Base-by-base conservation (phyloP, 441 rosid species). In the Erodium chrysanthum region DNA sequence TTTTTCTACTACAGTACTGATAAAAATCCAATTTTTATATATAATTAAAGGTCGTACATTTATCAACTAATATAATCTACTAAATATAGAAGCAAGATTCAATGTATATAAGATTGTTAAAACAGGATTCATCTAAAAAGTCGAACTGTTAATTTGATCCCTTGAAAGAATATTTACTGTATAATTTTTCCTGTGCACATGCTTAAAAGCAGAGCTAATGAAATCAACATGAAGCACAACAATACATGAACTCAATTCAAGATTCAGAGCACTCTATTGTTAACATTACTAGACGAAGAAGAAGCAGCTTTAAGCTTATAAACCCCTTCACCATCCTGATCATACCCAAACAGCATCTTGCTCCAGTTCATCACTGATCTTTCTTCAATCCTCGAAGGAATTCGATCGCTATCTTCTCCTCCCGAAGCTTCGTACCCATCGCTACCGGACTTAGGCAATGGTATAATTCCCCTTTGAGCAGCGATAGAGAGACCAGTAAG, bases 371-470 rank as follows among this genome's bases (percentile, higher is more conserved):
- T 79, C 15, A 7, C 17, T 22, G 96, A 78, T 74, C 87, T 88
- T 69, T 88, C 85, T 40, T 78, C 80, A 66, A 79, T 76, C 80
- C 99, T 83, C 7, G 90, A 81, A 75, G 99, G 89, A 70, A 94
- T 91, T 72, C 88, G 84, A 73, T 94, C 99, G 35, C 99, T 94
- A 68, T 94, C 99, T 81, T 94, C 99, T 21, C 99, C 99, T 9
- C 96, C 99, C 6, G 99, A 94, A n/a, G 99, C 94, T 75, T 94
- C 99, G 17, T 94, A 94, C 5, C 99, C 99, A 71, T 91, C 99
- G 65, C 99, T 94, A 52, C 96, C 81, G 20, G 99, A 91, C 79
- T 96, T 89, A 15, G 94, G 87, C 48, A 94, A 70, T n/a, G 52
- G 52, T 18, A 37, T 37, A 64, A 94, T 70, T 74, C 86, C 88